phyloP scores from a whole-genome alignment of 2,329 filamentous ascomycete genomes.

The Juglanconis sp. region DNA sequence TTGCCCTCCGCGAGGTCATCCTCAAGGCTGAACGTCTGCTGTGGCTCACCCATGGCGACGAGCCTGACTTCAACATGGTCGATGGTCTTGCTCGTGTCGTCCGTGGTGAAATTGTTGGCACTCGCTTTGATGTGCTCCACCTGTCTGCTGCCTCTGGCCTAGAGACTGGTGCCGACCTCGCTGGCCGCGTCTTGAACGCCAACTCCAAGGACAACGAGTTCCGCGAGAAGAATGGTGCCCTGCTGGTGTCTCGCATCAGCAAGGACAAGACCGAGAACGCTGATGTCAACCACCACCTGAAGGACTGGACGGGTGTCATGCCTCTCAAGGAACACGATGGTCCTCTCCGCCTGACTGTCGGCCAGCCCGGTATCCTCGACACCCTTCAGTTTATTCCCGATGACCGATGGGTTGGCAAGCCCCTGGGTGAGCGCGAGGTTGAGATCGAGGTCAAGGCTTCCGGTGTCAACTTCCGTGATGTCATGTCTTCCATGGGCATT shows the following conservation, averaged over 20 bases:
- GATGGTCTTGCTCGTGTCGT: slow-evolving; percentile 11
- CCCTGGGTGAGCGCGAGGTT: slow-evolving; percentile 9
- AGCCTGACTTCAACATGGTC: slow-evolving; percentile 13
- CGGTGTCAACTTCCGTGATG: slow-evolving; percentile 38
- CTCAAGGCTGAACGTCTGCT: slow-evolving; percentile 6
- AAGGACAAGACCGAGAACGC: slow-evolving; percentile 10
- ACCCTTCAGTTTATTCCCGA: slow-evolving; percentile 13
- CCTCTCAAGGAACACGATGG: slow-evolving; percentile 8
- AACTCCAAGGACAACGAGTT: slow-evolving; percentile 16
- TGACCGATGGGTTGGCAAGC: slow-evolving; percentile 8
- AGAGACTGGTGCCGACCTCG: slow-evolving; percentile 4
- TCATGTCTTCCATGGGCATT: slow-evolving; percentile 32
- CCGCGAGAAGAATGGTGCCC: slow-evolving; percentile 6
- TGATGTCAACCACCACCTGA: slow-evolving; percentile 8
- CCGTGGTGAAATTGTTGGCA: slow-evolving; percentile 9
- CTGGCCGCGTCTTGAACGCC: slow-evolving; percentile 1
- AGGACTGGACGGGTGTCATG: slow-evolving; percentile 11
- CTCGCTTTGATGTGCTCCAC: slow-evolving; percentile 7
- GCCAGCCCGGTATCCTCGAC: slow-evolving; percentile 13
- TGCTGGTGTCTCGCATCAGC: slow-evolving; percentile 8
- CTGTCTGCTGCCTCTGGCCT: slow-evolving; percentile 5
- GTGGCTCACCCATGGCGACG: slow-evolving; percentile 13
- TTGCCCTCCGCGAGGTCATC: slow-evolving; percentile 9
- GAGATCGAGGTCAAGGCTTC: slow-evolving; percentile 23
- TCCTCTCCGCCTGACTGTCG: slow-evolving; percentile 11